These are phyloP conservation scores for Rhipidocladum racemiflorum DNA, from an alignment of 176 grass and related monocot species.

Conservation along the genomic window DNA sequence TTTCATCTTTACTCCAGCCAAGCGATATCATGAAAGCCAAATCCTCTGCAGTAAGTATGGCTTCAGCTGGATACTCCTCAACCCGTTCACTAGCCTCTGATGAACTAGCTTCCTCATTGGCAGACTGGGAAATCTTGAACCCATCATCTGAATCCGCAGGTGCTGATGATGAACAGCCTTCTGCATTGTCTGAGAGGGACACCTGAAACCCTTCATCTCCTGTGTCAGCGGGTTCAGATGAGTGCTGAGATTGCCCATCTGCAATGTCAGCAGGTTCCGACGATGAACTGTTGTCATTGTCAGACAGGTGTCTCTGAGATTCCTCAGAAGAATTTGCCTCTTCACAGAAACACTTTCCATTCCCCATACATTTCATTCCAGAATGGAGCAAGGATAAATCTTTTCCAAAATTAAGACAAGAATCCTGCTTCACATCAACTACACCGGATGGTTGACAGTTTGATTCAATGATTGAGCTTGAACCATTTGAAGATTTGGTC, in stretches of 20 bases:
- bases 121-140: slow-evolving; percentile 38
- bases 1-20: slow-evolving; percentile 63
- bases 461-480: slow-evolving; percentile 35
- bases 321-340: slow-evolving; percentile 45
- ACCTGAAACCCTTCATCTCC: slow-evolving; percentile 40
- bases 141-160: slow-evolving; percentile 52
- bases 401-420: slow-evolving; percentile 23
- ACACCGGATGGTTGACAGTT: slow-evolving; percentile 28
- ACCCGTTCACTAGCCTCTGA: slow-evolving; percentile 50
- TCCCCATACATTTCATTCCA: slow-evolving; percentile 37
- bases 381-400: background rate
- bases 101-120: slow-evolving; percentile 41
- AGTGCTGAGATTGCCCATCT: slow-evolving; percentile 27
- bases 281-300: slow-evolving; percentile 41
- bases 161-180: slow-evolving; percentile 38
- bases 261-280: background rate
- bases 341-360: slow-evolving; percentile 44
- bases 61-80: slow-evolving; percentile 27
- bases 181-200: slow-evolving; percentile 28
- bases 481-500: slow-evolving; percentile 48
- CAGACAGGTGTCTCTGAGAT: slow-evolving; percentile 40
- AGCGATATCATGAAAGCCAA: slow-evolving; percentile 47
- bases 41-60: slow-evolving; percentile 40
- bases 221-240: slow-evolving; percentile 37
- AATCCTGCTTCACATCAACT: slow-evolving; percentile 32